Evolutionary conservation across 1,284 basidiomycete genomes (phyloP), one percentile per base, ranked within the genome.

Genomic region (Ustilago tritici): DNA sequence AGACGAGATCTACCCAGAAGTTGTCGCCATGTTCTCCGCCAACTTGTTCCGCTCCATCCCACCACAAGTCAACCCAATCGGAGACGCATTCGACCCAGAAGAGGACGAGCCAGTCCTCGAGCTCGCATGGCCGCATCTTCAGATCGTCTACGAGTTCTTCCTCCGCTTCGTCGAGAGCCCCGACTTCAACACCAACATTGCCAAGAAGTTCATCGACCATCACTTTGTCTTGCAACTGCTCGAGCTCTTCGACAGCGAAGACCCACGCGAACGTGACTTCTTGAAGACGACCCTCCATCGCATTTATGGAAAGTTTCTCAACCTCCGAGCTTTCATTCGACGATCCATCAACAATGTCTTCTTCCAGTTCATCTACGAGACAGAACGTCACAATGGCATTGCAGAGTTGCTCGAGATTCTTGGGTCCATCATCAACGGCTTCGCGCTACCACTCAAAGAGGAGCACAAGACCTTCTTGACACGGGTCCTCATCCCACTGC

Each of bases 141-240:
- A 99, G 88, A 96, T 99, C 79, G 97, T 99, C 60, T 99, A 99
- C 88, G 97, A 99, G 88, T 98, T 99, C 88, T 99, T 99, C 91
- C 91, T 99, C 41, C 93, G 97, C 63, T 99, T 99, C 85, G 94
- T 99, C 70, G 97, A 99, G 88, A 94, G 92, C 84, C 93, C 94
- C 12, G 97, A 99, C 87, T 98, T 99, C 89, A 98, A 98, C 89
- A 96, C 95, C 80, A 98, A 98, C 87, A 88, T 97, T 74, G 97
- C 97, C 65, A 99, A 98, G 88, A 93, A 94, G 67, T 98, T 95
- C 88, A 95, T 99, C 86, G 97, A 99, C 87, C 97, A 98, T 85
- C 88, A 90, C 54, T 99, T 99, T 87, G 95, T 99, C 6, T 90
- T 99, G 68, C 80, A 95, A 87, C 91, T 99, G 59, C 92, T 99